Base-by-base conservation (phyloP, 2,329 filamentous ascomycete genomes). In the Aphanoascus verrucosus region DNA sequence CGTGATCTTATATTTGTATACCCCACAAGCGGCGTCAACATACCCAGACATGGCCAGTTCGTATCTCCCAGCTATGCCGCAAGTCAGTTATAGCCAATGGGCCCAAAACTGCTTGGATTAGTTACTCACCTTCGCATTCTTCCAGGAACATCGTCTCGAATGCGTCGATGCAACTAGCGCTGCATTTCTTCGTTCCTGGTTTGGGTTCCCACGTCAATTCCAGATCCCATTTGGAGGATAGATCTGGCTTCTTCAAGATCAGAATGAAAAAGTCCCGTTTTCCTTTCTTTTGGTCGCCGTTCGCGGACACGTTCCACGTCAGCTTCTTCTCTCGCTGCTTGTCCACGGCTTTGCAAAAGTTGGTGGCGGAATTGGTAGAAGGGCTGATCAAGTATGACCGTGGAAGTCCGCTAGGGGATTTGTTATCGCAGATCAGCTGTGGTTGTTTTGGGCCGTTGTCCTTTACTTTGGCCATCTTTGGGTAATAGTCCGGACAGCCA, bases 141-240 rank as follows among this genome's bases (percentile, higher is more conserved):
- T 23, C 35, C 5, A 42, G 14, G 19, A 50, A 50, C 37, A 50
- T 42, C 14, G 37, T 42, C 11, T 43, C 19, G n/a, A 50, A 42
- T 2, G 48, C 48, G 2, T 50, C 48, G 17, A 2, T 42, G 34
- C 48, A 50, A 7, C 15, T 17, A n/a, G 38, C 8, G n/a, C 28
- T 42, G 48, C 48, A 50, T 42, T 50, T 50, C 28, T 50, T 35
- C 23, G n/a, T 2, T 8, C 8, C 38, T 4, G 5, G 23, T n/a
- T 50, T 50, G 20, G 48, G 48, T 14, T 50, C 48, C 48, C 48
- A 50, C n/a, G 1, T 34, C 8, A 50, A n/a, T 34, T 50, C 48
- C 12, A 50, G 48, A 3, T 17, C 14, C 35, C 23, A 50, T 41
- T 15, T 41, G 8, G 38, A 19, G n/a, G 19, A 15, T 3, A 41